phyloP scores from a whole-genome alignment of 805 yeast species.

The Wickerhamomyces strasburgensis region DNA sequence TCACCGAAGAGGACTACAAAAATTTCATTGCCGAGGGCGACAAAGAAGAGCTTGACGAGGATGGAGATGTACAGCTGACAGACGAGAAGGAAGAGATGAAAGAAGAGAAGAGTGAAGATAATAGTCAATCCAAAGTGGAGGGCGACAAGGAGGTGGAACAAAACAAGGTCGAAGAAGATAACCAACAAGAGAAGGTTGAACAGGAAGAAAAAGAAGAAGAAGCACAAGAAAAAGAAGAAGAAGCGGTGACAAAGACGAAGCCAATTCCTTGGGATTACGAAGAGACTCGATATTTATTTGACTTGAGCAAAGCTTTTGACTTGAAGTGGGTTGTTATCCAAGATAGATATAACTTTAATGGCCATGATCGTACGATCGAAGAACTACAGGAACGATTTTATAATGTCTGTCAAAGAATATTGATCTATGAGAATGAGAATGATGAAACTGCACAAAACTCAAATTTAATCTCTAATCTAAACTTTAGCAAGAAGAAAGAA shows the following conservation, averaged over 20 bases:
- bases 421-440: constrained; percentile 37
- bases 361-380: constrained; percentile 49
- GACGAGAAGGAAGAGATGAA: constrained; percentile 3
- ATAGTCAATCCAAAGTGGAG: too few relatives aligned
- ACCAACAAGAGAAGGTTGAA: constrained; percentile 22
- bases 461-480: constrained; percentile 56
- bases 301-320: constrained; percentile 50
- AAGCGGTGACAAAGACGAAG: constrained; percentile 26
- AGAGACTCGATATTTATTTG: constrained; percentile 78
- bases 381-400: constrained; percentile 84
- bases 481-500: constrained; percentile 69
- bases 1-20: constrained; percentile 58
- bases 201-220: constrained; percentile 16
- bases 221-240: constrained; percentile 14
- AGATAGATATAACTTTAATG: constrained; percentile 45
- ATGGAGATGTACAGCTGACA: background rate
- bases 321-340: constrained; percentile 60
- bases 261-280: constrained; percentile 57
- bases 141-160: constrained; percentile 7
- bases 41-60: constrained; percentile 1
- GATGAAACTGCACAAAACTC: constrained; percentile 40
- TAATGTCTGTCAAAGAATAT: constrained; percentile 52
- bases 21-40: constrained; percentile 37
- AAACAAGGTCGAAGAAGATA: constrained; percentile 3
- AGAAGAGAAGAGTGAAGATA: constrained; percentile 14